Evolutionary conservation across 164 flowering plant species (phyloP), one percentile per base, ranked within the genome.

Genomic region (Aristolochia contorta): DNA sequence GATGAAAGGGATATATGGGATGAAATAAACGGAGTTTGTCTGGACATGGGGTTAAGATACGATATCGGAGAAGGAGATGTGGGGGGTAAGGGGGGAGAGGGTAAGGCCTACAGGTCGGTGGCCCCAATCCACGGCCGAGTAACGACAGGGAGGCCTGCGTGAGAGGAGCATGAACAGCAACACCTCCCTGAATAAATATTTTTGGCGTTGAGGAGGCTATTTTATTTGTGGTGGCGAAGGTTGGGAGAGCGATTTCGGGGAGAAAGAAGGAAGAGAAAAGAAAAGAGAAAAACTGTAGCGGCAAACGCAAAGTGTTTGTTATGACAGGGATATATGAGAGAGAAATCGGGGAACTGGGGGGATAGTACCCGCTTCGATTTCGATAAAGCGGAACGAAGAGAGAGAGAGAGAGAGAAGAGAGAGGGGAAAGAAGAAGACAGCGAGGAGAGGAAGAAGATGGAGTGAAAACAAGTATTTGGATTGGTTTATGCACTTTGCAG

Each of bases 71-170:
- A 58, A 57, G 62, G 67, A 63, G 68, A 63, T 37, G 65, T 57
- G 46, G 67, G 58, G 60, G 56, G 54, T 20, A 27, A 22, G n/a
- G 43, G 61, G 24, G 62, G 71, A 68, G 75, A 65, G 61, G 72
- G 71, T 63, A 60, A 69, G 71, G 56, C 56, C 71, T 61, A 67
- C 67, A 60, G 67, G 74, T 71, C 70, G 70, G 77, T 68, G 77
- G 77, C 65, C 72, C 74, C 77, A 68, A 58, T 62, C 71, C 52
- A 59, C 37, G 59, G 45, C 61, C 64, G 58, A 60, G 48, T 60
- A 61, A 64, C 69, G 74, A 74, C 77, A 74, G 48, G 63, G 62
- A 60, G 60, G 55, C 61, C 71, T 66, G 66, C 66, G 71, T 58
- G 67, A 66, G 68, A 57, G 54, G 55, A 48, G 60, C 71, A 66